phyloP scores from a whole-genome alignment of 306 rosid genomes.

The Prinsepia uniflora region DNA sequence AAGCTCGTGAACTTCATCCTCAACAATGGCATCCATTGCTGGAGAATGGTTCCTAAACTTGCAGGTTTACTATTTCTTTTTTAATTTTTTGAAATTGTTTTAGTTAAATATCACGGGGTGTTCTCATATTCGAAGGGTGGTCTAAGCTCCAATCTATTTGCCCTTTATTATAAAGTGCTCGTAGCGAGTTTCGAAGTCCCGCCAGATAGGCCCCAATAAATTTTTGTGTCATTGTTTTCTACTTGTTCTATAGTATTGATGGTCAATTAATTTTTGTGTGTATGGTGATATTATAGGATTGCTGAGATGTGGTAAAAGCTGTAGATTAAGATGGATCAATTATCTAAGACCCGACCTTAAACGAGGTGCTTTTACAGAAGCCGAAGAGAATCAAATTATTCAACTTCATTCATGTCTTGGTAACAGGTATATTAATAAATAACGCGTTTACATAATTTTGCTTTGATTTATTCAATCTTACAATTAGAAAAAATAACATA shows the following conservation, averaged over 20 bases:
- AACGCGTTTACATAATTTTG: background rate
- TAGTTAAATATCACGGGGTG: too few species aligned
- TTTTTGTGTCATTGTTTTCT: too few species aligned
- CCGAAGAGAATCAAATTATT: conserved; percentile 83
- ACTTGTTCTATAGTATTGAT: too few species aligned
- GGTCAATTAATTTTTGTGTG: background rate
- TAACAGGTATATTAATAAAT: conserved; percentile 52
- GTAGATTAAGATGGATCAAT: conserved; percentile 96
- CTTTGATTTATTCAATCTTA: too few species aligned
- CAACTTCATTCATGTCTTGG: conserved; percentile 85
- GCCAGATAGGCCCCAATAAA: too few species aligned
- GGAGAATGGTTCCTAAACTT: conserved; percentile 97
- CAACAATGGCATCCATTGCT: conserved; percentile 90
- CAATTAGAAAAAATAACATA: too few species aligned
- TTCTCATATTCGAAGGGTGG: too few species aligned
- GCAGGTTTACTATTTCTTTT: conserved; percentile 52
- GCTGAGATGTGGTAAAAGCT: conserved; percentile 92
- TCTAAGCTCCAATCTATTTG: too few species aligned
- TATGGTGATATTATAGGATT: conserved; percentile 48
- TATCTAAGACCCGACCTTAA: conserved; percentile 94
- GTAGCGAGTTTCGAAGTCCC: too few species aligned
- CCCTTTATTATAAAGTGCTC: too few species aligned
- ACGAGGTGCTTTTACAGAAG: conserved; percentile 85
- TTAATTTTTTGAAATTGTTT: too few species aligned
- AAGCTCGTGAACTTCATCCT: conserved; percentile 81